phyloP scores from a whole-genome alignment of 306 rosid species.

The Phaseolus lunatus region DNA sequence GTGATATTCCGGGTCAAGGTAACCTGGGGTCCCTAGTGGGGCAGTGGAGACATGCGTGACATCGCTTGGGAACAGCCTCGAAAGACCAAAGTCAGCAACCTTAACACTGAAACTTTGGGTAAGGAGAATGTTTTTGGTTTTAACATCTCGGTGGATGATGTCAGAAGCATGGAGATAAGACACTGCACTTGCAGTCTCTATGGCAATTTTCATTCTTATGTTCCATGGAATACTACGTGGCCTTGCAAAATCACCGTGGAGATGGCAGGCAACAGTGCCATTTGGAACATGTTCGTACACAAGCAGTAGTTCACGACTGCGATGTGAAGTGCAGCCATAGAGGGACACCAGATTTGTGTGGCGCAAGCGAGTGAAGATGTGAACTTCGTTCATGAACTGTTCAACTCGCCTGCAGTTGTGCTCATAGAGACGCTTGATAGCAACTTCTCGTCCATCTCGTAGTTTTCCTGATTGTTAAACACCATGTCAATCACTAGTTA shows the following conservation, averaged over 20 bases:
- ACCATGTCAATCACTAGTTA: conserved; percentile 5
- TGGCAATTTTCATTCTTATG: conserved; percentile 62
- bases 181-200: conserved; percentile 68
- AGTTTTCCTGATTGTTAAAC: conserved; percentile 62
- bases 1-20: conserved; percentile 75
- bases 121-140: conserved; percentile 57
- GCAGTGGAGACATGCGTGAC: conserved; percentile 73
- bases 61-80: conserved; percentile 63
- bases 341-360: conserved; percentile 69
- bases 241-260: conserved; percentile 52
- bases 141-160: conserved; percentile 67
- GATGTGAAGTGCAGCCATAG: conserved; percentile 69
- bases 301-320: conserved; percentile 62
- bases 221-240: conserved; percentile 54
- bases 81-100: conserved; percentile 81
- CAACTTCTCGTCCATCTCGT: conserved; percentile 79
- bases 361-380: conserved; percentile 62
- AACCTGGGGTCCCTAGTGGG: conserved; percentile 84
- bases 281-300: conserved; percentile 65
- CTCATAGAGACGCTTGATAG: conserved; percentile 66
- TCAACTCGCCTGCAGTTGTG: conserved; percentile 59
- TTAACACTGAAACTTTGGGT: conserved; percentile 57
- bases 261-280: conserved; percentile 68
- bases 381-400: conserved; percentile 71
- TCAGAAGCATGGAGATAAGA: conserved; percentile 74